phyloP scores from a whole-genome alignment of 2,329 filamentous ascomycete species.

The Penicillium brevicompactum region DNA sequence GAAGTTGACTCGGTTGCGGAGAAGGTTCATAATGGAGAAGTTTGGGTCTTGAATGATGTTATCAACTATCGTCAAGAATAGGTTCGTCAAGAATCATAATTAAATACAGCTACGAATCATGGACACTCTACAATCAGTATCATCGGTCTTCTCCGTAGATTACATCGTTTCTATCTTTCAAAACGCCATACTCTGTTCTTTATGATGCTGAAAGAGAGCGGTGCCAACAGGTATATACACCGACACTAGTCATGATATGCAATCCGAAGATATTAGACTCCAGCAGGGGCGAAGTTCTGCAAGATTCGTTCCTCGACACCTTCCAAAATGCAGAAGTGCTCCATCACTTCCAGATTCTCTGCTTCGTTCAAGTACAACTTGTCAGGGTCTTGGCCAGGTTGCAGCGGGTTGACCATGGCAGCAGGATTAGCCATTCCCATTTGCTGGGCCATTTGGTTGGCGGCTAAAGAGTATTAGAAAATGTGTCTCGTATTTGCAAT shows the following conservation, averaged over 20 bases:
- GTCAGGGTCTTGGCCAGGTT: constrained; percentile 89
- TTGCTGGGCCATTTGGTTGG: constrained; percentile 85
- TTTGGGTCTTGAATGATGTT: constrained; percentile 73
- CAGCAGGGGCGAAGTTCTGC: constrained; percentile 43
- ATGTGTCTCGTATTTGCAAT: neutral
- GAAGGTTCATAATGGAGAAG: constrained; percentile 81
- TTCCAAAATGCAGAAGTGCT: constrained; percentile 89
- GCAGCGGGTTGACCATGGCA: constrained; percentile 72
- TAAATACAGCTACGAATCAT: constrained; percentile 13
- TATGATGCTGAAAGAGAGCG: constrained; percentile 13
- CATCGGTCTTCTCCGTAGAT: neutral
- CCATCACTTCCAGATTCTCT: constrained; percentile 92
- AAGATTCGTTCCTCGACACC: constrained; percentile 84
- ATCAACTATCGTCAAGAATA: constrained; percentile 51
- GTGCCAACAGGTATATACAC: constrained; percentile 14
- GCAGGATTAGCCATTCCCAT: constrained; percentile 75
- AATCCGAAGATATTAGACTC: constrained; percentile 14
- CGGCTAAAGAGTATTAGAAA: constrained; percentile 59
- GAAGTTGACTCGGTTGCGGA: constrained; percentile 75
- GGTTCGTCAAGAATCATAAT: constrained; percentile 9
- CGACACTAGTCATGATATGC: neutral
- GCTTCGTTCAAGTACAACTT: constrained; percentile 92
- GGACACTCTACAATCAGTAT: neutral
- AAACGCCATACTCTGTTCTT: constrained; percentile 7
- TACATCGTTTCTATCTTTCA: neutral